Evolutionary conservation across 495 filamentous ascomycete genomes (phyloP).

Genomic region (Daldinia bambusicola): DNA sequence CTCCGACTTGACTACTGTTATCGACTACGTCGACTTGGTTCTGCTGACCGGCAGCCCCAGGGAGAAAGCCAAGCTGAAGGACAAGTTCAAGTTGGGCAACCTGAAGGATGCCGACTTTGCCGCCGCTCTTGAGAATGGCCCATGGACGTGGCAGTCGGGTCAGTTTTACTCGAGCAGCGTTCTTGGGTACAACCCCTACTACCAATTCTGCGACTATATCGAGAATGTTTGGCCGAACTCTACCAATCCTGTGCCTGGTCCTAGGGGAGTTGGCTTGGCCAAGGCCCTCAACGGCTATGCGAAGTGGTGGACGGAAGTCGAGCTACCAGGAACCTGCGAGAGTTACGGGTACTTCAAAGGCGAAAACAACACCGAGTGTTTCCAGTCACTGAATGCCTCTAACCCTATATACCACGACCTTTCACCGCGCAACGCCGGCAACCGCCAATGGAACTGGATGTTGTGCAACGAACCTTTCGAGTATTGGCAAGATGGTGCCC

Average conservation of each 20-base stretch:
- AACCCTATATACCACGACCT: constrained; percentile 68
- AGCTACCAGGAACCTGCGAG: constrained; percentile 59
- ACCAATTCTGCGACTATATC: constrained; percentile 61
- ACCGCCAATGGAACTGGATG: constrained; percentile 74
- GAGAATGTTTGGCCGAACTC: constrained; percentile 50
- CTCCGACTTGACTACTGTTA: constrained; percentile 63
- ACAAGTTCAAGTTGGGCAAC: constrained; percentile 65
- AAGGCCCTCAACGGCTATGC: constrained; percentile 63
- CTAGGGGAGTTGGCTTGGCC: constrained; percentile 57
- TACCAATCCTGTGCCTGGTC: constrained; percentile 47
- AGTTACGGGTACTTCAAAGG: constrained; percentile 60
- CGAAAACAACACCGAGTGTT: constrained; percentile 61
- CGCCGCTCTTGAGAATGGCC: constrained; percentile 62
- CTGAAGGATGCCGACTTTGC: constrained; percentile 70
- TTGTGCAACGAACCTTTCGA: constrained; percentile 73
- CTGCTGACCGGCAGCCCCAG: constrained; percentile 54
- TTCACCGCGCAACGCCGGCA: constrained; percentile 58
- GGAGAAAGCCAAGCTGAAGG: constrained; percentile 64
- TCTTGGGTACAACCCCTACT: constrained; percentile 62
- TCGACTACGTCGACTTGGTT: constrained; percentile 66
- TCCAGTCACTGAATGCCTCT: constrained; percentile 66
- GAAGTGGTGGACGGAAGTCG: constrained; percentile 60
- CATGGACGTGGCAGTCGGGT: constrained; percentile 66
- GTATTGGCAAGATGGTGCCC: constrained; percentile 69
- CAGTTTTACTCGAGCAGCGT: constrained; percentile 54